Evolutionary conservation across 2,329 filamentous ascomycete species (phyloP).

Genomic region (Talaromyces sp.): DNA sequence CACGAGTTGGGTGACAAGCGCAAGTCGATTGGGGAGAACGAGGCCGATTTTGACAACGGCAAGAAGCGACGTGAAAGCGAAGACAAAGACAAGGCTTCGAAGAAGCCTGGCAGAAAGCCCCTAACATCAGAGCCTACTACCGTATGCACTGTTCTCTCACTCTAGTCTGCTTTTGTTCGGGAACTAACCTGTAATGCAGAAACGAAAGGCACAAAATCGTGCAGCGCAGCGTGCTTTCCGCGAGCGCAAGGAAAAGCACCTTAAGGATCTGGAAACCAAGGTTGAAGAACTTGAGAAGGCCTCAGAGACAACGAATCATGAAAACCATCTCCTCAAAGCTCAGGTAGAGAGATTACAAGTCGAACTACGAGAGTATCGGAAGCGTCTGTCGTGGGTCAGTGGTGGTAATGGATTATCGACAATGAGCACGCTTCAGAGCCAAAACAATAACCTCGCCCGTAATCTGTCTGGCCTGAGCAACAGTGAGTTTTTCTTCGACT

Average conservation of each 20-base stretch:
- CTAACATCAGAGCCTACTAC: conserved; percentile 92
- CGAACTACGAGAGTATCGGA: conserved; percentile 86
- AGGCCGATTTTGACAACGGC: conserved; percentile 58
- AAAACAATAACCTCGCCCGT: conserved; percentile 27
- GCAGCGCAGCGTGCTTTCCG: conserved; percentile 90
- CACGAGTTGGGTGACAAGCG: conserved; percentile 55
- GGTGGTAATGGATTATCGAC: conserved; percentile 43
- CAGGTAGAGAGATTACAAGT: conserved; percentile 81
- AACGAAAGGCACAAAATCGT: conserved; percentile 82
- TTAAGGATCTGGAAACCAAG: conserved; percentile 49
- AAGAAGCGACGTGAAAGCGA: conserved; percentile 71
- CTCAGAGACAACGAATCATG: conserved; percentile 74
- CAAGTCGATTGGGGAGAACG: conserved; percentile 55
- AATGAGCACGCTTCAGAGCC: conserved; percentile 41
- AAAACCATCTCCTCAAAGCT: conserved; percentile 77
- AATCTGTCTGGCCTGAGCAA: conserved; percentile 58
- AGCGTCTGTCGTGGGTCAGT: conserved; percentile 64
- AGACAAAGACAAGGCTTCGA: conserved; percentile 65
- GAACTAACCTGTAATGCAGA: conserved; percentile 28
- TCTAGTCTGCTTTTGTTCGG: not conserved
- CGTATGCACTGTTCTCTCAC: conserved; percentile 53
- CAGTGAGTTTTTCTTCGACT: conserved; percentile 90
- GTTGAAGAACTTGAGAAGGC: conserved; percentile 66
- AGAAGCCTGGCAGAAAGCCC: conserved; percentile 95
- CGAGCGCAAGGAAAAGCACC: conserved; percentile 82